These are phyloP conservation scores for Lolium perenne DNA, from an alignment of 176 grass and related monocot species.

Conservation along the genomic window DNA sequence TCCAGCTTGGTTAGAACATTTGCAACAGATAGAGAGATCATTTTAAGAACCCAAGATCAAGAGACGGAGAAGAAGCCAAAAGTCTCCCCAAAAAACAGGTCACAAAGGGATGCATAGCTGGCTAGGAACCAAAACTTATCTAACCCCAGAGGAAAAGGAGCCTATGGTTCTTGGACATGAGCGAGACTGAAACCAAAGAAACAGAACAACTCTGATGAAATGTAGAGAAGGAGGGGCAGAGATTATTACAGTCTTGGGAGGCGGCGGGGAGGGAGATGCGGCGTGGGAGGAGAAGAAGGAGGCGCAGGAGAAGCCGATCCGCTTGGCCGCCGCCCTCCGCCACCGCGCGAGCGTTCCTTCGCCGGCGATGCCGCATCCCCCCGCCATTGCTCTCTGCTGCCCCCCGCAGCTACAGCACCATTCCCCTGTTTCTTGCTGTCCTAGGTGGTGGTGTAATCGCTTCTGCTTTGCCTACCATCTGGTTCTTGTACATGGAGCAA, in stretches of 20 bases:
- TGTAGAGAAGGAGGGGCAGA: neutral
- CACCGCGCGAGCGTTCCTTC: constrained; percentile 60
- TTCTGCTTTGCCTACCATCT: constrained; percentile 24
- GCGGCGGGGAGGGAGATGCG: constrained; percentile 42
- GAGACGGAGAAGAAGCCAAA: neutral
- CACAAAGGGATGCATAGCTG: constrained; percentile 26
- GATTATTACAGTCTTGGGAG: constrained; percentile 60
- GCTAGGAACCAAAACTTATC: constrained; percentile 9
- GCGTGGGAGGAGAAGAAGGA: constrained; percentile 61
- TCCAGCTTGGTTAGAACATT: neutral
- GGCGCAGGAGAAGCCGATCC: constrained; percentile 70
- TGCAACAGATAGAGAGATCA: neutral
- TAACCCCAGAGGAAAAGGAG: neutral
- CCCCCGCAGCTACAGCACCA: constrained; percentile 37
- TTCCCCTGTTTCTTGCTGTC: constrained; percentile 24
- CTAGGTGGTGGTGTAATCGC: constrained; percentile 50
- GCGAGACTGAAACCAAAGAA: neutral
- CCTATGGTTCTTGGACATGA: neutral
- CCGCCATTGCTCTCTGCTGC: constrained; percentile 47
- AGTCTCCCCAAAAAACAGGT: constrained; percentile 3
- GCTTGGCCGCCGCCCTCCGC: constrained; percentile 66
- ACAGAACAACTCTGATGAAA: constrained; percentile 8
- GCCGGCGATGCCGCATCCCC: constrained; percentile 34
- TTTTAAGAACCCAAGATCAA: neutral
- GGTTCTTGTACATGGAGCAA: constrained; percentile 46